Conservation (phyloP, 495 filamentous ascomycete genomes). For the Aspergillus diversus region DNA sequence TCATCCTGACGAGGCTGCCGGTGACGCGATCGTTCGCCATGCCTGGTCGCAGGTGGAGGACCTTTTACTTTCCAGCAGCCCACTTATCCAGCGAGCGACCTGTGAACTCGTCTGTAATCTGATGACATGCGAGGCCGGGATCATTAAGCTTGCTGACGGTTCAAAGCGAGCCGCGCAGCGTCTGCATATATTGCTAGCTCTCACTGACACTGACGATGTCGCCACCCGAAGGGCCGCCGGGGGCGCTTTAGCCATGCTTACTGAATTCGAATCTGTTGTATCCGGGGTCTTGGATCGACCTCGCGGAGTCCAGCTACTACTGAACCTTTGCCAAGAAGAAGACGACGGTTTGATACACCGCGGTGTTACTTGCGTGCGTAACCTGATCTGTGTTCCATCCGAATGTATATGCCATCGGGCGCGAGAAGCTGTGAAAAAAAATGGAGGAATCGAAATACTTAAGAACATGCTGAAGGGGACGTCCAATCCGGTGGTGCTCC, state of each 20-base stretch:
- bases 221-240: constrained; percentile 82
- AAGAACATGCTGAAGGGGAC: constrained; percentile 67
- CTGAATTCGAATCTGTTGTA: constrained; percentile 73
- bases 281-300: constrained; percentile 68
- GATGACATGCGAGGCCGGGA: constrained; percentile 73
- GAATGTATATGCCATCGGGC: constrained; percentile 47
- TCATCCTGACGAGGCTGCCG: constrained; percentile 66
- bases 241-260: constrained; percentile 83
- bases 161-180: constrained; percentile 67
- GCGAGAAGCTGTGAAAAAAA: constrained; percentile 42
- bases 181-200: constrained; percentile 80
- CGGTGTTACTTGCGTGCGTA: constrained; percentile 73
- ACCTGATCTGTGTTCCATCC: constrained; percentile 45
- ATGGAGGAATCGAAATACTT: constrained; percentile 61
- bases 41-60: constrained; percentile 79
- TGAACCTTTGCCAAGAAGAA: constrained; percentile 76
- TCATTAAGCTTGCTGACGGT: constrained; percentile 75
- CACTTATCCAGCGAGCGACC: constrained; percentile 77
- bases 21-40: constrained; percentile 69
- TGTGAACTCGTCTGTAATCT: constrained; percentile 93
- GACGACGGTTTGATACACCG: constrained; percentile 75
- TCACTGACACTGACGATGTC: constrained; percentile 82
- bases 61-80: constrained; percentile 74
- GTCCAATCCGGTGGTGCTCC: constrained; percentile 63
- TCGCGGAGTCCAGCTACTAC: constrained; percentile 67